Percentiles rank a stretch among this genome's conserved stretches.
phyloP scores from a whole-genome alignment of 768 basidiomycete genomes.

The Boletus rufocinnamomeus region DNA sequence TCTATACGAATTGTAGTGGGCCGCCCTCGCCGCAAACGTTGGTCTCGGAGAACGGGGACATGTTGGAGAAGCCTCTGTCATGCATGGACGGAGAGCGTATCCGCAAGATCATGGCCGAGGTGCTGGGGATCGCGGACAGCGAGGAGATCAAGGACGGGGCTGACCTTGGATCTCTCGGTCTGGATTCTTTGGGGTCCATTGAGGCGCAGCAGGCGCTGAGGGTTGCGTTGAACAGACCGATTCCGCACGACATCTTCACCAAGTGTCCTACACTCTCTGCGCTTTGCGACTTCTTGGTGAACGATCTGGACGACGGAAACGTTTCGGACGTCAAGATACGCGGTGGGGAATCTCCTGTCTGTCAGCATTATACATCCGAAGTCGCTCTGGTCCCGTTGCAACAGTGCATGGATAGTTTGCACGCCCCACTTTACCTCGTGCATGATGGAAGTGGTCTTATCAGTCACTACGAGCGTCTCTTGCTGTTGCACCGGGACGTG shows the following conservation, averaged over 20 bases:
- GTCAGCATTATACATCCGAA: conserved; percentile 25
- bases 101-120: conserved; percentile 43
- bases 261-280: conserved; percentile 39
- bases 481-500: conserved; percentile 49
- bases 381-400: conserved; percentile 42
- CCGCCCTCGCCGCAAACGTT: conserved; percentile 43
- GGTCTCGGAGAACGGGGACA: conserved; percentile 33
- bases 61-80: not conserved
- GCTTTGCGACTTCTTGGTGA: conserved; percentile 18
- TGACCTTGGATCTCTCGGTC: conserved; percentile 52
- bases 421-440: conserved; percentile 58
- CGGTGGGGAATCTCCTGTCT: not conserved
- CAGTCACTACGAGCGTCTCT: conserved; percentile 50
- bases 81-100: conserved; percentile 26
- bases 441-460: conserved; percentile 74
- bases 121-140: conserved; percentile 39
- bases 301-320: not conserved
- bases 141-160: conserved; percentile 45
- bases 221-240: conserved; percentile 40
- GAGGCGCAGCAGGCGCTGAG: conserved; percentile 55
- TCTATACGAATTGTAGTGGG: conserved; percentile 16
- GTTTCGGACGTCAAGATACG: not conserved
- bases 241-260: conserved; percentile 49
- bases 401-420: conserved; percentile 18
- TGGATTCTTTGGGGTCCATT: conserved; percentile 67